These are phyloP conservation scores for Anaeramoeba ignava DNA, from an alignment of 78 protist genomes.

Conservation along the genomic window DNA sequence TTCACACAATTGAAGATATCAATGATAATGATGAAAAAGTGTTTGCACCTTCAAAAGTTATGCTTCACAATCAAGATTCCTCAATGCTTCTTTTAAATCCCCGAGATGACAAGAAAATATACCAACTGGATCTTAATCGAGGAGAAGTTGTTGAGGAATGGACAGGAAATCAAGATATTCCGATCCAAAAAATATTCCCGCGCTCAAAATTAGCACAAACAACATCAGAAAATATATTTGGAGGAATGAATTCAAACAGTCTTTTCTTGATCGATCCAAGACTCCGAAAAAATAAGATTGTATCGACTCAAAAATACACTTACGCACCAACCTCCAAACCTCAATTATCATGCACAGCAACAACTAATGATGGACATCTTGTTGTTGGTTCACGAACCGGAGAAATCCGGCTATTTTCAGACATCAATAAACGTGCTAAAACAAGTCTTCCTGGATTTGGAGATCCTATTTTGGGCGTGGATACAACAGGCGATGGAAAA, in stretches of 20 bases:
- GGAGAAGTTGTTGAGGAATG: neutral
- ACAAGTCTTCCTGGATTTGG: neutral
- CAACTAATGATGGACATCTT: neutral
- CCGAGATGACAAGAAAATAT: neutral
- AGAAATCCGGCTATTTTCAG: constrained; percentile 5
- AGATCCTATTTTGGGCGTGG: constrained; percentile 6
- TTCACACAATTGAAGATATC: neutral
- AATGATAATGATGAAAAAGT: neutral
- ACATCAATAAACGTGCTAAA: constrained; percentile 1
- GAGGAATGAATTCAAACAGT: neutral
- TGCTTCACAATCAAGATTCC: constrained; percentile 9
- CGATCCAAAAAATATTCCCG: neutral
- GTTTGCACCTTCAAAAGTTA: neutral
- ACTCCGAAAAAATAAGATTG: neutral
- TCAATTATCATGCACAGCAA: neutral
- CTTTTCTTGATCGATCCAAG: constrained; percentile 8
- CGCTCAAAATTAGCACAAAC: neutral
- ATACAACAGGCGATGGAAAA: constrained; percentile 3
- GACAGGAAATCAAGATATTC: neutral
- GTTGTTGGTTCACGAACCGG: neutral
- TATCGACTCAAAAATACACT: neutral
- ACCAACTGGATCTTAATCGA: neutral
- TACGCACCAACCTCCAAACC: neutral
- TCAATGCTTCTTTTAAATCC: neutral
- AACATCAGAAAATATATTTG: neutral